Base-by-base conservation (phyloP, 2,329 filamentous ascomycete species). In the Thermothelomyces thermophilus region DNA sequence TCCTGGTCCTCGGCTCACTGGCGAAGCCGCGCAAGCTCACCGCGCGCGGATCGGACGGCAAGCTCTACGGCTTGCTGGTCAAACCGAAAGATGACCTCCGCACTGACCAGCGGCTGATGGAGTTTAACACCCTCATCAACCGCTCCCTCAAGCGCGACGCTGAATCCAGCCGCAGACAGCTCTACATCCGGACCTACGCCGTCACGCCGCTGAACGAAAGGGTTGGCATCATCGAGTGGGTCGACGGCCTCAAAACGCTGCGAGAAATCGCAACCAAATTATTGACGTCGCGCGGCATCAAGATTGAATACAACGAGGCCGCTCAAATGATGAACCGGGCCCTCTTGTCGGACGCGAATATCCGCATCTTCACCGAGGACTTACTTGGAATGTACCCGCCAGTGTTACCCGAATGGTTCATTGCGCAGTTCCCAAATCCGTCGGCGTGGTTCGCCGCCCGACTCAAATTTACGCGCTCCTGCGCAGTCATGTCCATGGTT, bases 401-500 rank as follows among this genome's bases (percentile, higher is more conserved):
- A 0, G 82, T 95, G 13, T 80, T 99, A 51, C 86, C 94, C 57
- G 80, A 90, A 56, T 99, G 93, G 93, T 99, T 98, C 67, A 82
- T 93, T 17, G 87, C 95, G 59, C 89, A 90, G 60, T 99, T 96
- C 64, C 90, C 93, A 0, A 90, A 95, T 63, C 90, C 94, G 3
- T 87, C 88, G 11, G 77, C 84, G 1, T 99, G 93, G 93, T 94
- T 98, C 66, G 79, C 83, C 2, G 90, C 91, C 9, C 82, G 93
- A 7, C 75, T 97, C 39, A 81, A 84, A 41, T 99, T 97, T 69
- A 94, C 93, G 2, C 82, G 93, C 3, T 95, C 93, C 1, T 91
- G 87, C 62, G 93, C 94, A 10, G 93, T 98, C 58, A 98, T 98
- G 90, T 95, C 90, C n/a, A 98, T 99, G 80, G 89, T 95, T 4